Evolutionary conservation across 176 grass and related monocot genomes (phyloP), one percentile per base, ranked within the genome.

Genomic region (Oryza officinalis): DNA sequence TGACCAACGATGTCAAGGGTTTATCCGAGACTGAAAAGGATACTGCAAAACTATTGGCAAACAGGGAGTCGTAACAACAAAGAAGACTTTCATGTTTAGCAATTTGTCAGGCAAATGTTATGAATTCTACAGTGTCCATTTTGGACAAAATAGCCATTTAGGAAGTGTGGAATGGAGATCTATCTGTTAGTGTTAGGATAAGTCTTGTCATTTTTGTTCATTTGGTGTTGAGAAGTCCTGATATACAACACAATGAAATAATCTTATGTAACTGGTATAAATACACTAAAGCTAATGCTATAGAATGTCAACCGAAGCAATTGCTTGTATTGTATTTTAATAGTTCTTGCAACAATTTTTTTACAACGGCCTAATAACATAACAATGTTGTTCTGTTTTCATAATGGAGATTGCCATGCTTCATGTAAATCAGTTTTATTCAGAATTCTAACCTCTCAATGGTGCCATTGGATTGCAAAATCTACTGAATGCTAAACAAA

Each of bases 1-100:
- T 90, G 5, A 74, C 22, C 59, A 76, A 82, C 26, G 82, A 68
- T 15, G 37, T 9, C 10, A 77, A 45, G 38, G 80, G 44, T 50
- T 71, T 67, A 12, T 10, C 86, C 0, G 84, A 88, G 63, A 76
- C 30, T 40, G 86, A 97, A 71, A 88, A 79, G 60, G 87, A 82
- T 69, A 90, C 83, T 2, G 92, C 81, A 13, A 89, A 84, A 46
- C 28, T 94, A 45, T 63, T 94, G 18, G 69, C 65, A 2, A 76
- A 86, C 75, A 33, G 12, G 63, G 79, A 82, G 46, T 73, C 79
- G 0, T 88, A 72, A 81, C 43, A 68, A 26, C 60, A 67, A 17
- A 44, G 27, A 27, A 13, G 7, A 25, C 1, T 44, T 25, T 4
- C n/a, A 8, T 46, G 28, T 20, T 28, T 46, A 35, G 17, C 3